Conservation (phyloP, 345 rosid species). For the Moricandia moricandioides region DNA sequence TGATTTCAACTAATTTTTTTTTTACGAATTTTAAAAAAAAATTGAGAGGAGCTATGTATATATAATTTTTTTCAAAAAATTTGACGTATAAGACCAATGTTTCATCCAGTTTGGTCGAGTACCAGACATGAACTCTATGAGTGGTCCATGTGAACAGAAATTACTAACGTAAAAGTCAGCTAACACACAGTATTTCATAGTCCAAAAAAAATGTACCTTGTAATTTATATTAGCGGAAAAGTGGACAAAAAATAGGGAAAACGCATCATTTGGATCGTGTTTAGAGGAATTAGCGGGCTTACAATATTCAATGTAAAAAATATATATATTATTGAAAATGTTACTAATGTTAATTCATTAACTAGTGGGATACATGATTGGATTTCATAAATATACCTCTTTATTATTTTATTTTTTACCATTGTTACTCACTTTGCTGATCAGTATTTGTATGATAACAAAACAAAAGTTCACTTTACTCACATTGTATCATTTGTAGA, state of each 20-base stretch:
- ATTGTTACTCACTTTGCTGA: background rate
- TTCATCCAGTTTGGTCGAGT: no score
- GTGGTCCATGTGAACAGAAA: conserved; percentile 10
- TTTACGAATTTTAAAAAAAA: no score
- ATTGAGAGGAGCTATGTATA: no score
- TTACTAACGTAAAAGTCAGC: conserved; percentile 18
- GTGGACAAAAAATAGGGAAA: conserved; percentile 9
- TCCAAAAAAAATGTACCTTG: conserved; percentile 4
- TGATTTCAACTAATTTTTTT: no score
- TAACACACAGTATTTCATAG: background rate
- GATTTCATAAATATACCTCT: background rate
- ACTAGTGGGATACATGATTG: background rate
- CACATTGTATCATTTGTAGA: background rate
- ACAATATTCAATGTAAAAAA: background rate
- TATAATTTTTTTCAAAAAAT: no score
- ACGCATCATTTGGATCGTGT: conserved; percentile 14
- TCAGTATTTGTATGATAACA: background rate
- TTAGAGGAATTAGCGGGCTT: background rate
- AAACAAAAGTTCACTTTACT: background rate
- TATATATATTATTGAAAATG: background rate
- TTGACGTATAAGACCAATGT: no score
- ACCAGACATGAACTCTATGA: background rate
- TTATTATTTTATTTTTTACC: background rate
- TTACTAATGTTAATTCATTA: background rate
- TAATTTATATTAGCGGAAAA: background rate